Evolutionary conservation across 192 early-diverging fungal species (phyloP), one percentile per base, ranked within the genome.

Genomic region (Backusella sp.): DNA sequence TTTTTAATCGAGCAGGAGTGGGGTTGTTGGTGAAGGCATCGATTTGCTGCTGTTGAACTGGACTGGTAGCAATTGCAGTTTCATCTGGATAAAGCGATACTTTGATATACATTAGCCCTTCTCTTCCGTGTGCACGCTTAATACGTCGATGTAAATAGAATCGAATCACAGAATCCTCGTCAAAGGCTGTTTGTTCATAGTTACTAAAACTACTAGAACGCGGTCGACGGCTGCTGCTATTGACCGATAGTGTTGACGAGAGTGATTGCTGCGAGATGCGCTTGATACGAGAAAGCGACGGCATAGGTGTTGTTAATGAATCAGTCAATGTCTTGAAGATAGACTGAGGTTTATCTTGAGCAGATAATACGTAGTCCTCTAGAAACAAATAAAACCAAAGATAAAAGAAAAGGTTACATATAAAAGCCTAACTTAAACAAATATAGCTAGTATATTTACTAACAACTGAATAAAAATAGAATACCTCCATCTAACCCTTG

Each of bases 81-180:
- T 65, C 56, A 42, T 73, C 72, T 30, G 76, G 76, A 42, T 76
- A 81, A 2, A 81, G 53, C 7, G 80, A 81, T 23, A 82, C 73
- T 68, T 82, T 82, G 34, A 82, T 82, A 52, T 77, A 82, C 28
- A 82, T 75, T 36, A 73, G 62, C 19, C 73, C 80, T 23, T 70
- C 69, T 37, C 68, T 39, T 42, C 72, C 76, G 53, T 74, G 65
- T 12, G 68, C 52, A 7, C 82, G 76, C 36, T 83, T 83, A 37
- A 83, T 83, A 8, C 79, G 78, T 56, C 82, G 77, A 74, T 87
- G 83, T 19, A 87, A 79, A 30, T 82, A 79, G 80, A 87, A 84
- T 23, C 83, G 78, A 21, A 85, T 84, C 1, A 82, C 74, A 5
- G 74, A 82, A 42, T 82, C 77, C 30, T 82, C 80, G 28, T 73